Conservation (phyloP, 441 rosid genomes). For the Iberis amara region DNA sequence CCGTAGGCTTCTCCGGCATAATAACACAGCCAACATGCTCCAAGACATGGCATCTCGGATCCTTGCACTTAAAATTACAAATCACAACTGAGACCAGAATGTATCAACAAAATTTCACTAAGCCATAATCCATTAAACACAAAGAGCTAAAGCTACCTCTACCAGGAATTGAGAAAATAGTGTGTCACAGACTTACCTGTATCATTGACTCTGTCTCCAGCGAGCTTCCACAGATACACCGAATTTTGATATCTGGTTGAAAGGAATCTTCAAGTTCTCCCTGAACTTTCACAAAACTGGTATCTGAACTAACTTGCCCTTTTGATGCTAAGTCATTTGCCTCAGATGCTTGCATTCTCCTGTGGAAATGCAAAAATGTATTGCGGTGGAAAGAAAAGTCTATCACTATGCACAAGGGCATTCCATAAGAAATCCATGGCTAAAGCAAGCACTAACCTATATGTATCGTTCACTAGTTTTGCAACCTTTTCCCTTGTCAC, state of each 20-base stretch:
- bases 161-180: background rate
- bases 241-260: slow-evolving; percentile 54
- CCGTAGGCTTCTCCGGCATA: slow-evolving; percentile 68
- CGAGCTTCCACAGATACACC: slow-evolving; percentile 79
- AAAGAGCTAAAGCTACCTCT: background rate
- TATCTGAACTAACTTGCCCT: slow-evolving; percentile 58
- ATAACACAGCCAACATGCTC: slow-evolving; percentile 78
- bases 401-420: slow-evolving; percentile 15
- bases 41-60: slow-evolving; percentile 64
- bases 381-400: slow-evolving; percentile 1
- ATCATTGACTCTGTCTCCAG: slow-evolving; percentile 66
- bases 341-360: slow-evolving; percentile 89
- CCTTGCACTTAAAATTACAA: slow-evolving; percentile 62
- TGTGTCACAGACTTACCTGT: slow-evolving; percentile 38
- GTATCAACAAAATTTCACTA: slow-evolving; percentile 1
- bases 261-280: slow-evolving; percentile 55
- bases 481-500: slow-evolving; percentile 75
- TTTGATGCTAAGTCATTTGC: slow-evolving; percentile 77
- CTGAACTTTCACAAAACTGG: slow-evolving; percentile 49
- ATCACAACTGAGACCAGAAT: slow-evolving; percentile 6
- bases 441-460: slow-evolving; percentile 44
- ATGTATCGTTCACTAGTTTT: slow-evolving; percentile 74
- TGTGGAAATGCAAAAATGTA: slow-evolving; percentile 28
- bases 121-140: slow-evolving; percentile 4
- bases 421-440: background rate